Conservation (phyloP, 345 rosid genomes). For the Pseudoturritis turrita region DNA sequence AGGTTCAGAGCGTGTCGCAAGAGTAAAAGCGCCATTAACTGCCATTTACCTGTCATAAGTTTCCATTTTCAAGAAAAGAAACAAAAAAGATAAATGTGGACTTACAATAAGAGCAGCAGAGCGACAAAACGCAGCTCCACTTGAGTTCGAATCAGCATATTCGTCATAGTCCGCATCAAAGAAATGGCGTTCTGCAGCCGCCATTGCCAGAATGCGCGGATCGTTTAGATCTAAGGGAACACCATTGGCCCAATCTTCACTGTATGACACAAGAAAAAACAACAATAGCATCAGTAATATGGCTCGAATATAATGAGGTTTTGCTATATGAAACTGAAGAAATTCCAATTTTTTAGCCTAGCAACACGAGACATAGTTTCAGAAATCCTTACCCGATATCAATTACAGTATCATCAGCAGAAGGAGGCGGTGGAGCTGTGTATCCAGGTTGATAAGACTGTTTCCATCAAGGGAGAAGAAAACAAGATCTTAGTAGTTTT, state of each 20-base stretch:
- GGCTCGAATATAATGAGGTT: background rate
- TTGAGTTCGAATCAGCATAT: conserved; percentile 74
- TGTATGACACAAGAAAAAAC: conserved; percentile 20
- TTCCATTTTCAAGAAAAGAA: background rate
- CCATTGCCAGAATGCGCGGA: conserved; percentile 82
- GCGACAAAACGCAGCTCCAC: conserved; percentile 95
- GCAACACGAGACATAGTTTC: background rate
- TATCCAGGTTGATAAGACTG: conserved; percentile 87
- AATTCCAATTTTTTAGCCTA: too few species aligned
- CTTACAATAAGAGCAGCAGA: conserved; percentile 93
- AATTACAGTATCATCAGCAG: conserved; percentile 59
- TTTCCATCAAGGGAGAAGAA: background rate
- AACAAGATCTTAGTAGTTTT: background rate
- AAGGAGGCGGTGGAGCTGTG: conserved; percentile 66
- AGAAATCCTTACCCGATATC: conserved; percentile 58
- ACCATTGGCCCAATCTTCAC: conserved; percentile 75
- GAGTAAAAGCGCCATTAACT: conserved; percentile 93
- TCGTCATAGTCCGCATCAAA: conserved; percentile 84
- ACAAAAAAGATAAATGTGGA: background rate
- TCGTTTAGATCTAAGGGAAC: conserved; percentile 72
- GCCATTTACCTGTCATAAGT: conserved; percentile 25
- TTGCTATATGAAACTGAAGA: background rate
- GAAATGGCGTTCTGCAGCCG: conserved; percentile 87
- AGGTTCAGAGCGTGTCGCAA: conserved; percentile 78
- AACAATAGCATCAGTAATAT: background rate